Evolutionary conservation across 495 filamentous ascomycete genomes (phyloP).

Genomic region (Lindgomyces ingoldianus): DNA sequence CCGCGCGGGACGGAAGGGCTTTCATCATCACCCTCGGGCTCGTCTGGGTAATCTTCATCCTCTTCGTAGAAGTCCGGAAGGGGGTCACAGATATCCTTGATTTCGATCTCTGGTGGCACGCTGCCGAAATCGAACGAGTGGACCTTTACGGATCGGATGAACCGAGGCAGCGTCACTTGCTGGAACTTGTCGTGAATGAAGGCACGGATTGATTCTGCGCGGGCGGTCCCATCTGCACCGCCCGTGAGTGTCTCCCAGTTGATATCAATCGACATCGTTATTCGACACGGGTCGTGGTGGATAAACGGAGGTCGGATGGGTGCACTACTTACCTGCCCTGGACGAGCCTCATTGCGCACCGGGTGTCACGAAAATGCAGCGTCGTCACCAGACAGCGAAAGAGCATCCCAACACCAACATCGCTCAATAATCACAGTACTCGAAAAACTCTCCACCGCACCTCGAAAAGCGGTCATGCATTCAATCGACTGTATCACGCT

Average conservation of each 20-base stretch:
- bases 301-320: constrained; percentile 16
- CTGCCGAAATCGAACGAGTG: constrained; percentile 91
- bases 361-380: constrained; percentile 7
- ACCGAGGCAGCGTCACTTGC: constrained; percentile 81
- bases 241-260: constrained; percentile 92
- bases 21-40: constrained; percentile 38
- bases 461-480: constrained; percentile 12
- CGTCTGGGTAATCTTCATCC: constrained; percentile 52
- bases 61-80: constrained; percentile 96
- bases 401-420: constrained; percentile 8
- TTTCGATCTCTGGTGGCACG: constrained; percentile 78
- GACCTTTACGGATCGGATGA: constrained; percentile 93
- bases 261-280: constrained; percentile 89
- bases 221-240: constrained; percentile 77
- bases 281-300: constrained; percentile 20
- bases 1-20: constrained; percentile 28
- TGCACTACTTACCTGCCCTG: constrained; percentile 6
- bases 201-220: constrained; percentile 81
- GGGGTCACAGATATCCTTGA: constrained; percentile 96
- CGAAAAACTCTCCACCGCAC: constrained; percentile 1
- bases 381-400: neutral
- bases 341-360: constrained; percentile 23
- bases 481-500: neutral
- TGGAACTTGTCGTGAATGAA: constrained; percentile 97
- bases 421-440: constrained; percentile 10